A percentile compares a stretch with the other conserved stretches of the same genome.
These are phyloP conservation scores for Paraconiothyrium brasiliense DNA, from an alignment of 2,329 filamentous ascomycete genomes.

Conservation along the genomic window DNA sequence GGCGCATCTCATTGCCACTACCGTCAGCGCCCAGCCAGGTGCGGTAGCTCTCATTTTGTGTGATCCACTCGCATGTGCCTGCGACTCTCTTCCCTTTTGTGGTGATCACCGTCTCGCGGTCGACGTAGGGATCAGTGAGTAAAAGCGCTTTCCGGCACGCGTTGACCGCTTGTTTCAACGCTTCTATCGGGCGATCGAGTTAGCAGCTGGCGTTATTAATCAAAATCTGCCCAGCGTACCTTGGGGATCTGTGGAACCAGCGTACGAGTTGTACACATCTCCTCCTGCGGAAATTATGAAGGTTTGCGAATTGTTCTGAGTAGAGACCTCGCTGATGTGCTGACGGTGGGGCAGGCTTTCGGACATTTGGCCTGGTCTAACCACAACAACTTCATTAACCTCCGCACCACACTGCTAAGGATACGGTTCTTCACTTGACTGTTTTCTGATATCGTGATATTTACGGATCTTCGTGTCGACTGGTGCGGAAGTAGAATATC, in stretches of 20 bases:
- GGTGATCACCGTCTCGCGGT: conserved; percentile 22
- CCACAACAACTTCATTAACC: too few species aligned
- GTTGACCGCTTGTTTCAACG: background rate
- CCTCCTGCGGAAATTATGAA: too few species aligned
- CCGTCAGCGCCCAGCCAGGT: conserved; percentile 24
- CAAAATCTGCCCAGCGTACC: too few species aligned
- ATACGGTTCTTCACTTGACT: background rate
- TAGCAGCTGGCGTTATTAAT: too few species aligned
- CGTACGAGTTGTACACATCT: too few species aligned
- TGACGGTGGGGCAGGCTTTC: too few species aligned
- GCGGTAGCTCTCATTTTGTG: conserved; percentile 18
- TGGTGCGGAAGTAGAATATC: background rate
- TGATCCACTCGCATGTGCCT: conserved; percentile 43
- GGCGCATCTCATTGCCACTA: background rate
- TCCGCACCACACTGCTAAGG: background rate
- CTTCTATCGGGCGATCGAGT: too few species aligned
- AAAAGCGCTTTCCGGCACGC: conserved; percentile 24
- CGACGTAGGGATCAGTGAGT: conserved; percentile 22
- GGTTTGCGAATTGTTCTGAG: too few species aligned
- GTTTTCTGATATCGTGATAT: background rate
- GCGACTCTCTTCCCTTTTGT: conserved; percentile 22
- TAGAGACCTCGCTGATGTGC: too few species aligned
- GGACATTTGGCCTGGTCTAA: too few species aligned
- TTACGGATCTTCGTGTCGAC: too few species aligned
- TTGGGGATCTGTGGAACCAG: too few species aligned